Base-by-base conservation (phyloP, 1,284 basidiomycete species). In the Ceratobasidium sp. region DNA sequence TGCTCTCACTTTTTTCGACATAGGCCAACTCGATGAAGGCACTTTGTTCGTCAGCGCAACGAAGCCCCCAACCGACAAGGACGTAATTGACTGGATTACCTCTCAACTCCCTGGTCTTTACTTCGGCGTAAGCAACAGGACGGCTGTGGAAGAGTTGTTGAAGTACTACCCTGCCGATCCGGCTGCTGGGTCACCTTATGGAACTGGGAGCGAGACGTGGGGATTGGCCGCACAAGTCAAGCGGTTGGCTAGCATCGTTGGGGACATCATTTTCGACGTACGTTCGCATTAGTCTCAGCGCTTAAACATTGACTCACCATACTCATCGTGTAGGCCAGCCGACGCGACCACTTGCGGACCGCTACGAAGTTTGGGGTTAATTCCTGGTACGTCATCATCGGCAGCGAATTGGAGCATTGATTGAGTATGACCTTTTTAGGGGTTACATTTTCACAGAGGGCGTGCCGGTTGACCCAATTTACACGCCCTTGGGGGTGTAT, bases 11-110 rank as follows among this genome's bases (percentile, higher is more conserved):
- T 29, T 10, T 8, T 3, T 22, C 52, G 13, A 40, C 20, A 25
- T 27, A 67, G 64, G 10, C 20, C 64, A 70, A 25, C 40, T 70
- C 8, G 69, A 70, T 27, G 69, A 70, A 57, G 69, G 69, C 2
- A 67, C 69, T 1, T 17, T 68, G 5, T 70, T 70, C 27, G 38
- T 31, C 3, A 47, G 52, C 20, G 35, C 34, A 4, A 50, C 47
- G 10, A 34, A 42, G 1, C 17, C 49, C 12, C 53, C 47, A 13
- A 69, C 31, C 7, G 42, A 53, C 6, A 29, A 69, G 22, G 58
- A 60, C 35, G 38, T 67, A 0, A 20, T 67, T 35, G 52, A 67
- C 3, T 69, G 69, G 52, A 10, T 54, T 27, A 52, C 49, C 15
- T 53, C 40, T 20, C 29, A 35, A 32, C 32, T 42, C 25, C 47